Evolutionary conservation across 371 early-diverging fungal genomes (phyloP), one percentile per base, ranked within the genome.

Genomic region (Amoeboaphelidium protococcarum): DNA sequence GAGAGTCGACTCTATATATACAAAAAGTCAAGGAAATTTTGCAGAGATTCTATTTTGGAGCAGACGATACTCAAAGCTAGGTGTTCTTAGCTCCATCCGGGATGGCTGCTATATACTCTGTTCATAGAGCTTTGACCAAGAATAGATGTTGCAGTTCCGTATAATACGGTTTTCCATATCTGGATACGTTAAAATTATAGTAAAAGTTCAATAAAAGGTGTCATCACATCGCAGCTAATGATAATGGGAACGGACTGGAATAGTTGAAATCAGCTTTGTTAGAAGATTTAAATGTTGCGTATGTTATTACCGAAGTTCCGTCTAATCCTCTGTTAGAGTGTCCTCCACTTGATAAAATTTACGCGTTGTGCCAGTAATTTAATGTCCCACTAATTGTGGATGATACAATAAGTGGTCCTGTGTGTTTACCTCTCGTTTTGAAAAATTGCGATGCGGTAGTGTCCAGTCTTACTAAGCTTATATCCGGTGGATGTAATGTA

Each of bases 401-500:
- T 56, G 92, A 91, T 60, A 89, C 94, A 0, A 67, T 94, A 26
- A 90, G 88, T 44, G 83, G 79, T 62, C 82, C 87, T 64, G 72
- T 74, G 44, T 90, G 91, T 53, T 74, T 87, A 21, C 57, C n/a
- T n/a, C n/a, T 62, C 25, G 80, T 75, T 1, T 64, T 85, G 16
- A 59, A 64, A 47, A 72, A 66, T 64, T 83, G 83, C 0, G 91
- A 92, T 57, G 65, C 86, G 24, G 76, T 87, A 1, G 92, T 87
- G 3, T 77, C 86, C 21, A 85, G 86, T 53, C 58, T 94, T 49
- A 88, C 94, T 19, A 92, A 92, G 64, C 64, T 85, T 42, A 89
- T 91, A 54, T 77, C 78, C 48, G 94, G 94, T 23, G 87, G 86
- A 59, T 73, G 81, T 52, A 88, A 94, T 58, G 91, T 89, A n/a